Evolutionary conservation across 345 rosid genomes (phyloP), one percentile per base, ranked within the genome.

Genomic region (Hypericum androsaemum): DNA sequence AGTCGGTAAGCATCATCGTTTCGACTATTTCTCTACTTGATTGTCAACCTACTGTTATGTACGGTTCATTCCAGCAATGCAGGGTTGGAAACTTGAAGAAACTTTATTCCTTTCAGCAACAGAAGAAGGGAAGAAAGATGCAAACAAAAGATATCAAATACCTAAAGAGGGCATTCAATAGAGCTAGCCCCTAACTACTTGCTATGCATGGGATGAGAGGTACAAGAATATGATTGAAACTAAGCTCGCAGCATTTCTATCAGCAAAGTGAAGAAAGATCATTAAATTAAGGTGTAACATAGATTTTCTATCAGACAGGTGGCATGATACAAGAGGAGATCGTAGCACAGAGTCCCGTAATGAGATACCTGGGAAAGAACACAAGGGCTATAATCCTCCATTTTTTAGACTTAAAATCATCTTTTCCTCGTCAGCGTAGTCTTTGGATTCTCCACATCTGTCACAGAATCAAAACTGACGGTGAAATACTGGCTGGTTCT

Each of bases 271-370:
- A 35, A 17, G 47, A 13, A 53, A 38, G 15, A 22, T 37, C 39
- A 47, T 62, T 59, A 59, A 57, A 64, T 51, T 38, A 55, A 52
- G 64, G 64, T 67, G 67, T 69, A 39, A 51, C 64, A 55, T 69
- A 50, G 54, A 62, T 70, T 75, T 71, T 74, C 76, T 77, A 73
- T 72, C 64, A 62, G 67, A 76, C 72, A 78, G 57, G 73, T 64
- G 64, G 62, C 74, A 67, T 72, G 67, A 74, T 74, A 86, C 79
- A 77, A 13, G 11, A 57, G 39, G 81, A 73, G 78, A 78, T 65
- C 76, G 61, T 53, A 66, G 71, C 62, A 37, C 55, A 58, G 60
- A 63, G 49, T 1, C 32, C 60, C 69, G 51, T 58, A n/a, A 58
- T 11, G 73, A 54, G 64, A 48, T 17, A 14, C 65, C 78, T 54